Conservation (phyloP, 2,329 filamentous ascomycete species). For the Neonectria punicea region DNA sequence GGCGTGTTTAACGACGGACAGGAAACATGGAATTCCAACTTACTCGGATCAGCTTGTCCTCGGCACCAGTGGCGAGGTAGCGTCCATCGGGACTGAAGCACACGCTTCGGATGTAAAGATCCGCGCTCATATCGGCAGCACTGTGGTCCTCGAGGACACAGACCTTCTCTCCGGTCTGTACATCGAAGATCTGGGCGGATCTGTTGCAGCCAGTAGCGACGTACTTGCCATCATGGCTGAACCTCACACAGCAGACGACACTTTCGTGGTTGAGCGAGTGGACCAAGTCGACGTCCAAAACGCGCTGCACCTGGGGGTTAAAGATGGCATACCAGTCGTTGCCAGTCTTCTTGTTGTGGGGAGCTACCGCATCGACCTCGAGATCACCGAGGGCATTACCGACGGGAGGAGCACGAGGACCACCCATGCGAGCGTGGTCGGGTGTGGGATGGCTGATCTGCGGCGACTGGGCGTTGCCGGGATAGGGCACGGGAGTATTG, state of each 20-base stretch:
- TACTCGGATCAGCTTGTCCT: slow-evolving; percentile 96
- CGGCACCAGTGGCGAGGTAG: slow-evolving; percentile 93
- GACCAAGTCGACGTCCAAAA: slow-evolving; percentile 91
- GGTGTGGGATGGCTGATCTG: slow-evolving; percentile 87
- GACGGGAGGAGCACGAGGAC: slow-evolving; percentile 61
- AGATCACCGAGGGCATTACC: slow-evolving; percentile 82
- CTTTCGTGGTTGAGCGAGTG: slow-evolving; percentile 95
- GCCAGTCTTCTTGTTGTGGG: slow-evolving; percentile 88
- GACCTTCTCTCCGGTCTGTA: slow-evolving; percentile 85
- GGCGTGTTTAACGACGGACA: too few relatives aligned
- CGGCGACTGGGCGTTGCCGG: slow-evolving; percentile 83
- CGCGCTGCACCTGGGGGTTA: slow-evolving; percentile 89
- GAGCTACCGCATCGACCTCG: slow-evolving; percentile 85
- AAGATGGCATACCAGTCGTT: slow-evolving; percentile 97
- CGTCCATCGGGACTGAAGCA: slow-evolving; percentile 98
- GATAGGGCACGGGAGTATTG: slow-evolving; percentile 86
- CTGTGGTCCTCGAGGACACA: slow-evolving; percentile 90
- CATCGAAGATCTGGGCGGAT: slow-evolving; percentile 99
- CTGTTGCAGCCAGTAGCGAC: slow-evolving; percentile 97
- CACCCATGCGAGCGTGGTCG: slow-evolving; percentile 68
- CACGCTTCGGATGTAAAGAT: slow-evolving; percentile 96
- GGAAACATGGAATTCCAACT: slow-evolving; percentile 48
- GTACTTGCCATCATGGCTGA: slow-evolving; percentile 94
- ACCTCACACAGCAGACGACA: slow-evolving; percentile 97
- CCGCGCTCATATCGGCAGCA: slow-evolving; percentile 82